Evolutionary conservation across 768 basidiomycete species (phyloP), one percentile per base, ranked within the genome.

Genomic region (Phlebiopsis gigantea): DNA sequence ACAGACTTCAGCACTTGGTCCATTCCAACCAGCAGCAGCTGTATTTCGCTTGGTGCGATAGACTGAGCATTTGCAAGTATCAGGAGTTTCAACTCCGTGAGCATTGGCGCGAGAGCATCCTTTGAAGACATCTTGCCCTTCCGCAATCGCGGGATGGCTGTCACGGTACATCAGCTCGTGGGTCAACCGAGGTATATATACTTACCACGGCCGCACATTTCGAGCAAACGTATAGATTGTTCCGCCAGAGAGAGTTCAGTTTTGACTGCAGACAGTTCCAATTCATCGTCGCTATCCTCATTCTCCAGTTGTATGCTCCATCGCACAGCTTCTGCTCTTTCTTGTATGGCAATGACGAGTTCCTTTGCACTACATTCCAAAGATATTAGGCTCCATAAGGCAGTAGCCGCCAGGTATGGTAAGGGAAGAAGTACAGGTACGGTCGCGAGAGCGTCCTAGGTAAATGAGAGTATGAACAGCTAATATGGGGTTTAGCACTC

Each of bases 391-490:
- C 55, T 61, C 15, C 78, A 59, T 24, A 80, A n/a, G 24, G 67
- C 66, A 22, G 62, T 59, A 17, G 72, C 68, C 1, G 67, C 68
- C 21, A 69, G 62, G 5, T 61, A 60, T n/a, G 50, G 22, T 24
- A 65, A 70, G 6, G 73, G 62, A 12, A 78, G 58, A 12, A 79
- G 59, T 6, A 57, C 31, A 1, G 75, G 74, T 25, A 79, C 62
- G 22, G 77, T 39, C 2, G 66, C 63, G 29, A 79, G 66, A 9
- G 74, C 71, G 31, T 79, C 77, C 77, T 79, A 42, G 46, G 24
- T 8, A 46, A 45, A 22, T 47, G 17, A 21, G 10, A 26, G 29
- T n/a, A 10, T 14, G 12, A 25, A 6, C 28, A 7, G 24, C 28
- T 24, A n/a, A 10, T 21, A 50, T 24, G 30, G n/a, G 45, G 9